phyloP scores from a whole-genome alignment of 345 rosid species.

The Bretschneidera sinensis region DNA sequence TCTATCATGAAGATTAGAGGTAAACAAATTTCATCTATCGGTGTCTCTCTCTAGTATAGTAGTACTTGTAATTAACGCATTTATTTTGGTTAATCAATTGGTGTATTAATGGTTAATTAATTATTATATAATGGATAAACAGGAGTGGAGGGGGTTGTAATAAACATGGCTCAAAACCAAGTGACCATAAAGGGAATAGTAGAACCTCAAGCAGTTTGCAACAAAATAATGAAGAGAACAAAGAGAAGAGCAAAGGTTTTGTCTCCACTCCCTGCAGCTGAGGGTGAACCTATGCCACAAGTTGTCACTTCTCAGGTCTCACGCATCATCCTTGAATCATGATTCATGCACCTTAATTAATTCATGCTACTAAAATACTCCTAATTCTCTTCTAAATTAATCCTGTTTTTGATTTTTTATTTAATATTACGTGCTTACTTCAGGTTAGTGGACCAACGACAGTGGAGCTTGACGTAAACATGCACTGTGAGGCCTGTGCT shows the following conservation, averaged over 20 bases:
- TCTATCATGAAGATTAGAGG: conserved; percentile 77
- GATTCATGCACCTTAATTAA: neutral
- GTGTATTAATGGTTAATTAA: too few species aligned
- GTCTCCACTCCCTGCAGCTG: conserved; percentile 70
- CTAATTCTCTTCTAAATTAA: too few species aligned
- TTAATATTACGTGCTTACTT: too few species aligned
- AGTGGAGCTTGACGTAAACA: conserved; percentile 80
- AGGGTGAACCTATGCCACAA: conserved; percentile 70
- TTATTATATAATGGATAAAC: conserved; percentile 1
- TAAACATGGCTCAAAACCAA: conserved; percentile 72
- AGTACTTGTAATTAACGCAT: neutral
- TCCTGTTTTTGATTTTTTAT: neutral
- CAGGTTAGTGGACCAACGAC: conserved; percentile 60
- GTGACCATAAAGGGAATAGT: conserved; percentile 73
- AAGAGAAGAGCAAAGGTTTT: conserved; percentile 69
- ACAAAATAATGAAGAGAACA: conserved; percentile 66
- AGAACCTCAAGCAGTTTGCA: conserved; percentile 77
- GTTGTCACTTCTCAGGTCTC: conserved; percentile 59
- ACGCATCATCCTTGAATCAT: neutral
- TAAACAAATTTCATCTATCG: too few species aligned
- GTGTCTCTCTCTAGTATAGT: too few species aligned
- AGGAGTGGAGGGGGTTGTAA: conserved; percentile 83
- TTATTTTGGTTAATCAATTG: neutral
- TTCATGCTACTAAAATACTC: too few species aligned
- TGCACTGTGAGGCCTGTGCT: conserved; percentile 97